Conservation (phyloP, 192 early-diverging fungal species). For the Phlyctochytrium arcticum region DNA sequence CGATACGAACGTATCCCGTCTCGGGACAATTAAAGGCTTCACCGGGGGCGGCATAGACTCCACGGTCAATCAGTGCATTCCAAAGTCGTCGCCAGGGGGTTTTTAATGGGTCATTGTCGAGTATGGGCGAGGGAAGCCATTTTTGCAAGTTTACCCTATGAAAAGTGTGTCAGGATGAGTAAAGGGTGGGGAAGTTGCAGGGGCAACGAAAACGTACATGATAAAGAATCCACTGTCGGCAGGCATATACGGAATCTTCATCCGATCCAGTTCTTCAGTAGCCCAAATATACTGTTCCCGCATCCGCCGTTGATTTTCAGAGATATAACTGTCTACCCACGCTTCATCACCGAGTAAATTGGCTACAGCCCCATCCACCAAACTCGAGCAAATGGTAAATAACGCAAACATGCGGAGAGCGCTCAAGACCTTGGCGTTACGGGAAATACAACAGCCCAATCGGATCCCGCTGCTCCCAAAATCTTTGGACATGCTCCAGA, state of each 20-base stretch:
- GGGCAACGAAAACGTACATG: conserved; percentile 54
- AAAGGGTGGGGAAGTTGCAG: not conserved
- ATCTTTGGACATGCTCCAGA: conserved; percentile 83
- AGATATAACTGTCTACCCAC: conserved; percentile 54
- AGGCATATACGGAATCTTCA: conserved; percentile 50
- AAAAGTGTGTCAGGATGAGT: not conserved
- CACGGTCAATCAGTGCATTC: conserved; percentile 9
- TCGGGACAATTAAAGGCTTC: conserved; percentile 53
- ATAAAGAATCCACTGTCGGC: conserved; percentile 72
- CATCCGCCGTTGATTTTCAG: conserved; percentile 53
- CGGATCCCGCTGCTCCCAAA: conserved; percentile 76
- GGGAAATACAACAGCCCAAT: conserved; percentile 54
- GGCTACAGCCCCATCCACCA: conserved; percentile 54
- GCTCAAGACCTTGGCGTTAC: conserved; percentile 7
- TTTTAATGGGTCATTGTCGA: no score
- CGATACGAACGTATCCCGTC: conserved; percentile 29
- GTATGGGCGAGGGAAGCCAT: not conserved
- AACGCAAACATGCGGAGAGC: conserved; percentile 13
- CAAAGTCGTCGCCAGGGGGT: not conserved
- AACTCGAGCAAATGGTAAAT: conserved; percentile 62
- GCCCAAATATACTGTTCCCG: conserved; percentile 46
- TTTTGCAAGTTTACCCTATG: not conserved
- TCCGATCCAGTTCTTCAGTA: conserved; percentile 35
- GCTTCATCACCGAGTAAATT: conserved; percentile 50
- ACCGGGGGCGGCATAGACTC: conserved; percentile 67